Percentiles rank a stretch among this genome's conserved stretches.
phyloP scores from a whole-genome alignment of 176 grass and related monocot genomes.

The Aegilops umbellulata region DNA sequence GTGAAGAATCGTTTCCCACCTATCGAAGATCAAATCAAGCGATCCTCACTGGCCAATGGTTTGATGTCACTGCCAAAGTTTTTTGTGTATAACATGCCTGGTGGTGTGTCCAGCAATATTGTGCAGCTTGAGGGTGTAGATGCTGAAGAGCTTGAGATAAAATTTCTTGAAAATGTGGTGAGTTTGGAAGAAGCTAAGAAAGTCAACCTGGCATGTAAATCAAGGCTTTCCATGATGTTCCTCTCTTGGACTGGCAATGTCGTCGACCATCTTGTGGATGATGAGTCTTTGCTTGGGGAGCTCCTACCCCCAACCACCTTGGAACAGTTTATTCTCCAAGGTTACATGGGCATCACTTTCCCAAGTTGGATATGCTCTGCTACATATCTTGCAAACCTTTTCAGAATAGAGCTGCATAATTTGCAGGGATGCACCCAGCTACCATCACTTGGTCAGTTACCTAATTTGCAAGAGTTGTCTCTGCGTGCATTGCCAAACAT shows the following conservation, averaged over 20 bases:
- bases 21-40: not conserved
- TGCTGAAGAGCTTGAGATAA: not conserved
- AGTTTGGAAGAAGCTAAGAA: conserved; percentile 9
- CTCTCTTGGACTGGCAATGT: not conserved
- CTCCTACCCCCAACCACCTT: not conserved
- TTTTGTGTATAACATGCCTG: not conserved
- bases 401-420: not conserved
- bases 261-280: not conserved
- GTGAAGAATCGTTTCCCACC: not conserved
- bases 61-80: conserved; percentile 5
- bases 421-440: not conserved
- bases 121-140: not conserved
- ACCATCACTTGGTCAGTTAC: conserved; percentile 12
- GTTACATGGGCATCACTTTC: conserved; percentile 12
- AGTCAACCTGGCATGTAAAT: conserved; percentile 1
- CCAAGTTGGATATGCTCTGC: not conserved
- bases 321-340: conserved; percentile 18
- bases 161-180: not conserved
- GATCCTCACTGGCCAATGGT: not conserved
- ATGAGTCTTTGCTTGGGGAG: not conserved
- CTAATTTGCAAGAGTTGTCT: conserved; percentile 8
- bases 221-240: not conserved
- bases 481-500: not conserved
- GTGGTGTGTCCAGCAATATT: not conserved
- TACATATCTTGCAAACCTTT: conserved; percentile 5